phyloP scores from a whole-genome alignment of 306 rosid species.

The Senna siamea region DNA sequence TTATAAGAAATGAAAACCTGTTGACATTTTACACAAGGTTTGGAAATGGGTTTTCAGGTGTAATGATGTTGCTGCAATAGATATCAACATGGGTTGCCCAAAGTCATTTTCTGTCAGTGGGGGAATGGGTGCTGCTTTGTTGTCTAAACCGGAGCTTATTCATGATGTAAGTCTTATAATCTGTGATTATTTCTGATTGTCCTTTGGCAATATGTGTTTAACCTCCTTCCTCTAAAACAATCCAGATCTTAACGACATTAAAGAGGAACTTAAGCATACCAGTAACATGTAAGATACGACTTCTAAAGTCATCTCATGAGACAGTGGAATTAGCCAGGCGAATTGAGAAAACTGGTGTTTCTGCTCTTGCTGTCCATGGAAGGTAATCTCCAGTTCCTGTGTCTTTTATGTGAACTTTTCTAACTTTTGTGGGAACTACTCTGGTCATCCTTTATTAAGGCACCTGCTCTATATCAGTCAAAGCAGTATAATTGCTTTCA shows the following conservation, averaged over 20 bases:
- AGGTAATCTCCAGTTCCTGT: constrained; percentile 53
- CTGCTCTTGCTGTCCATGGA: constrained; percentile 93
- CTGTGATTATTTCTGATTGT: constrained; percentile 18
- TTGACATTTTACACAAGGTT: constrained; percentile 16
- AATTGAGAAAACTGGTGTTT: constrained; percentile 88
- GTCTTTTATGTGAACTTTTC: constrained; percentile 10
- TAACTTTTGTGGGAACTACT: background rate
- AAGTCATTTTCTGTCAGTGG: constrained; percentile 88
- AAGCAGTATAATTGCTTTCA: constrained; percentile 21
- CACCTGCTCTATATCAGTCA: constrained; percentile 8
- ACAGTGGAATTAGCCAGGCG: constrained; percentile 84
- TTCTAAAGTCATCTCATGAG: constrained; percentile 68
- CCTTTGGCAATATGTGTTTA: constrained; percentile 20
- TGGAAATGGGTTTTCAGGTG: constrained; percentile 51
- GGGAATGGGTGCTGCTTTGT: constrained; percentile 91
- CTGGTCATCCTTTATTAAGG: constrained; percentile 16
- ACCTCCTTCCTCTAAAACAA: constrained; percentile 24
- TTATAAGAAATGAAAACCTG: background rate
- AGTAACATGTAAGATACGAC: constrained; percentile 90
- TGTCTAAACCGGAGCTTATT: constrained; percentile 81
- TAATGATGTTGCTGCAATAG: constrained; percentile 85
- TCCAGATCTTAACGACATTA: constrained; percentile 84
- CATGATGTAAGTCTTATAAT: constrained; percentile 65
- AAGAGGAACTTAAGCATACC: constrained; percentile 81
- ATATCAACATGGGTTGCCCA: constrained; percentile 96